Evolutionary conservation across 2,329 filamentous ascomycete species (phyloP).

Genomic region (Trichoderma pleuroti): DNA sequence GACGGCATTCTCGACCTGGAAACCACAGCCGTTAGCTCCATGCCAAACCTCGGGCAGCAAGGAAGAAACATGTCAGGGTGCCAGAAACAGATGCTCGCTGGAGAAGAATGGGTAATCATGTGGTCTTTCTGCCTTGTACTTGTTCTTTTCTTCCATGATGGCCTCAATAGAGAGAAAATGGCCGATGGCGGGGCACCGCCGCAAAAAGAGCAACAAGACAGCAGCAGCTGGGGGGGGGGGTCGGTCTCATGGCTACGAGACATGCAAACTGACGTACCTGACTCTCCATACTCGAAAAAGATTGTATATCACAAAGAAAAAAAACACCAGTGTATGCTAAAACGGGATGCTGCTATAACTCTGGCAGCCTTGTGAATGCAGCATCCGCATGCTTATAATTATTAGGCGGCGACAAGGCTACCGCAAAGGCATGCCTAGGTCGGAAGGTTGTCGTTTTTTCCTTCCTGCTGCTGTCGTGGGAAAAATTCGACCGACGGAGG

Average conservation of each 20-base stretch:
- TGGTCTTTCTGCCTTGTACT: not conserved
- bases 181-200: slow-evolving; percentile 18
- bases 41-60: not conserved
- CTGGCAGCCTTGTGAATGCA: slow-evolving; percentile 40
- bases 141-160: not conserved
- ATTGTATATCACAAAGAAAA: slow-evolving; percentile 19
- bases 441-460: slow-evolving; percentile 19
- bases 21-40: not conserved
- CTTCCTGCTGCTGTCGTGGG: not conserved
- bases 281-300: slow-evolving; percentile 42
- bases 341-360: slow-evolving; percentile 41
- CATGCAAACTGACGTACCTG: slow-evolving; percentile 37
- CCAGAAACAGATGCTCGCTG: not conserved
- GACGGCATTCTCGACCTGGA: slow-evolving; percentile 88
- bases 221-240: not conserved
- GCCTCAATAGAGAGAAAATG: not conserved
- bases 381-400: slow-evolving; percentile 41
- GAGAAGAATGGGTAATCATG: not conserved
- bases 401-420: slow-evolving; percentile 37
- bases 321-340: slow-evolving; percentile 18
- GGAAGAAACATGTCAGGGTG: not conserved
- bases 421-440: slow-evolving; percentile 40
- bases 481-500: slow-evolving; percentile 21
- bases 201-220: not conserved
- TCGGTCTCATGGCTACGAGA: not conserved